Conservation (phyloP, 208 protist species). For the Wallacemonas sp. region DNA sequence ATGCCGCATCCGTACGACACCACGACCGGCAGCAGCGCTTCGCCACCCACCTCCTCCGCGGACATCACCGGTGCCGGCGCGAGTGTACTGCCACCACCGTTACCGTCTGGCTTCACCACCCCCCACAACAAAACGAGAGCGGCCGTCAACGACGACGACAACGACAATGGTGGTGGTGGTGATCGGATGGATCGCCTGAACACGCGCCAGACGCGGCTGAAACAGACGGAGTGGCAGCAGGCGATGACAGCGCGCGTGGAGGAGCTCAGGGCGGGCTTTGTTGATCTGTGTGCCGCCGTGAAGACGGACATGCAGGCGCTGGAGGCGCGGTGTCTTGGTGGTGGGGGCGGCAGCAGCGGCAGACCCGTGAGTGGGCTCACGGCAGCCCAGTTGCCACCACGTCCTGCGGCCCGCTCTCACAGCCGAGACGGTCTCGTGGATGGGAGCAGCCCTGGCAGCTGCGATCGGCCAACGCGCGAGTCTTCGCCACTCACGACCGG, state of each 20-base stretch:
- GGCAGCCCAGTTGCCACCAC: neutral
- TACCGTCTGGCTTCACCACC: too few species aligned
- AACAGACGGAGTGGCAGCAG: constrained; percentile 9
- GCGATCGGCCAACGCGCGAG: constrained; percentile 12
- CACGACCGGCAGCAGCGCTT: neutral
- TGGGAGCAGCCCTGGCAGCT: constrained; percentile 18
- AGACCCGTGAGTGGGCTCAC: neutral
- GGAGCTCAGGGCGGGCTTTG: constrained; percentile 53
- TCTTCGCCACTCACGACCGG: constrained; percentile 9
- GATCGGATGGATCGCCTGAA: neutral
- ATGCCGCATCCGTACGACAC: neutral
- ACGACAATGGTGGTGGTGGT: too few species aligned
- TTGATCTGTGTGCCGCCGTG: constrained; percentile 68
- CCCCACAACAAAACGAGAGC: too few species aligned
- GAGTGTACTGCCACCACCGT: too few species aligned
- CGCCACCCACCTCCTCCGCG: neutral
- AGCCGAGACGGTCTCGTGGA: too few species aligned
- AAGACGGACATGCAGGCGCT: constrained; percentile 58
- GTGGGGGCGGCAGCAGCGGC: constrained; percentile 4
- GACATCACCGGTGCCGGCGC: neutral
- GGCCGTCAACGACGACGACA: too few species aligned
- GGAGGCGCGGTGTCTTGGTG: constrained; percentile 27
- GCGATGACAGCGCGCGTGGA: constrained; percentile 20
- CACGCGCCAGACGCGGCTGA: neutral
- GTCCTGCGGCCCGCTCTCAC: neutral